A percentile compares a stretch with the other conserved stretches of the same genome.
phyloP scores from a whole-genome alignment of 805 yeast genomes.

The Candida boleticola region DNA sequence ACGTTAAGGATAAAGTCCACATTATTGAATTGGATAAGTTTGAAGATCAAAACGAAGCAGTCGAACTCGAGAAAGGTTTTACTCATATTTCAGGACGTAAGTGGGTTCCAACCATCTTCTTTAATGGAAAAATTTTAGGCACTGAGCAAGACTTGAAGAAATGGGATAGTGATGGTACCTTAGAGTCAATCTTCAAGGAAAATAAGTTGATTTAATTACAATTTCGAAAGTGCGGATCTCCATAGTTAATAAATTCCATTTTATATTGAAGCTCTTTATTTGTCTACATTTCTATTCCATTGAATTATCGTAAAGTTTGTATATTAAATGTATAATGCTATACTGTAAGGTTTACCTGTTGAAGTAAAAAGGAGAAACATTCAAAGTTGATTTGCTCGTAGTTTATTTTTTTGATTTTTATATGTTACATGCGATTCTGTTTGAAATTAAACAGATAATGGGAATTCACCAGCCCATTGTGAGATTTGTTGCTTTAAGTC shows the following conservation, averaged over 20 bases:
- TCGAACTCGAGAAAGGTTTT: constrained; percentile 52
- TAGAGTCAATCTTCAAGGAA: constrained; percentile 32
- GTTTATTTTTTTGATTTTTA: neutral
- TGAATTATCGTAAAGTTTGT: no score
- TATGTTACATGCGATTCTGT: neutral
- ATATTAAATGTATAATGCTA: neutral
- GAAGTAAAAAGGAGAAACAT: constrained; percentile 3
- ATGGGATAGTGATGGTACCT: constrained; percentile 32
- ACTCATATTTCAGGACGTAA: constrained; percentile 55
- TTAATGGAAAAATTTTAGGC: constrained; percentile 58
- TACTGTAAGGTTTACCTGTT: constrained; percentile 2
- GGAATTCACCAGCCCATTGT: constrained; percentile 89
- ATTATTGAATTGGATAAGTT: constrained; percentile 63
- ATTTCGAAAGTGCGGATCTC: neutral
- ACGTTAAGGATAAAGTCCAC: constrained; percentile 47
- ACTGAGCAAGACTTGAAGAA: constrained; percentile 48
- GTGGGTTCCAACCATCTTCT: constrained; percentile 70
- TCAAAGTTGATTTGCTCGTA: constrained; percentile 5
- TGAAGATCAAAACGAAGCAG: constrained; percentile 47
- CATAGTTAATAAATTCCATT: no score
- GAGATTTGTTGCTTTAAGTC: constrained; percentile 74
- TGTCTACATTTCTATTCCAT: no score
- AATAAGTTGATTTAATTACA: constrained; percentile 15
- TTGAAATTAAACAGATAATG: constrained; percentile 46
- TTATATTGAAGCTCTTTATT: no score